These are phyloP conservation scores for Fusarium sp. DNA, from an alignment of 2,329 filamentous ascomycete genomes.

Conservation along the genomic window DNA sequence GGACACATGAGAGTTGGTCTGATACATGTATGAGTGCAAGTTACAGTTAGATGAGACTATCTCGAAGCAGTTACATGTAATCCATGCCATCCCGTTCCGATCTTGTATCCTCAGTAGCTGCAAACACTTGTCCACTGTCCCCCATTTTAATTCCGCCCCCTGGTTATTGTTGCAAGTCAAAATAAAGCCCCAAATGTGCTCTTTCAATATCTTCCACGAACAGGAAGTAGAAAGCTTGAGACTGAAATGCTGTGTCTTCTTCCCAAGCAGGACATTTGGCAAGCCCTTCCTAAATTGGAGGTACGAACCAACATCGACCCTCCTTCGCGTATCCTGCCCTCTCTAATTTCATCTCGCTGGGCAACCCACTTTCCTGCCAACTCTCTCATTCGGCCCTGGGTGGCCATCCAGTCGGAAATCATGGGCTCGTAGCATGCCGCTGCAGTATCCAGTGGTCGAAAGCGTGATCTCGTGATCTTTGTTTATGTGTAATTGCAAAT, in stretches of 20 bases:
- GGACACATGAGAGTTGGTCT: conserved; percentile 36
- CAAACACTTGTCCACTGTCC: not conserved
- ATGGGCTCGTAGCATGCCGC: not conserved
- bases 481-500: not conserved
- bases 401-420: not conserved
- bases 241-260: not conserved
- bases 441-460: too few species aligned
- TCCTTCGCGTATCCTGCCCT: too few species aligned
- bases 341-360: not conserved
- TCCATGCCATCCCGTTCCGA: not conserved
- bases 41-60: not conserved
- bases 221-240: not conserved
- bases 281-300: accelerated
- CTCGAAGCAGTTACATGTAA: not conserved
- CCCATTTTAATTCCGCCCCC: accelerated
- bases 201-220: not conserved
- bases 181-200: not conserved
- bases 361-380: not conserved
- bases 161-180: not conserved
- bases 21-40: not conserved
- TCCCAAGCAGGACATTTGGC: not conserved
- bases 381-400: not conserved
- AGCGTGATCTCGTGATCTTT: not conserved
- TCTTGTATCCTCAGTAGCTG: not conserved
- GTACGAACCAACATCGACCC: not conserved